phyloP scores from a whole-genome alignment of 345 rosid species.

The Boechera stricta region DNA sequence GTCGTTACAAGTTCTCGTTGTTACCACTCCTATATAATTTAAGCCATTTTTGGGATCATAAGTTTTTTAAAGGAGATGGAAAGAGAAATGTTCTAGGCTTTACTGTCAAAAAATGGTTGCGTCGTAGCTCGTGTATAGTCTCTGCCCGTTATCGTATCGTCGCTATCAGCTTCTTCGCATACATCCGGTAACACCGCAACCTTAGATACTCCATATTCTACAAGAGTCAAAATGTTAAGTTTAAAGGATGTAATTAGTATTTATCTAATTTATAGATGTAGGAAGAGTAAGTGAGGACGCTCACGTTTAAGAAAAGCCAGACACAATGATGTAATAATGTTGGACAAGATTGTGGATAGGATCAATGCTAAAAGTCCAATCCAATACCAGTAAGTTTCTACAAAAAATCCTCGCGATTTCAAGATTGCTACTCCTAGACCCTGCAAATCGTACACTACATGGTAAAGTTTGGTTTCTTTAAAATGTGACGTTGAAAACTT shows the following conservation, averaged over 20 bases:
- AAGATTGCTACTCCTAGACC: conserved; percentile 56
- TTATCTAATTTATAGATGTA: not conserved
- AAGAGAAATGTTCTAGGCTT: not conserved
- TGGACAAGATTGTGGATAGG: conserved; percentile 53
- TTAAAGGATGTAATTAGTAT: not conserved
- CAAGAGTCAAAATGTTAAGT: not conserved
- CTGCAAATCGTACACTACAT: conserved; percentile 23
- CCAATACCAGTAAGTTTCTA: conserved; percentile 73
- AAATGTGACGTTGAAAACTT: conserved; percentile 2
- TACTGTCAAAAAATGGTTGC: not conserved
- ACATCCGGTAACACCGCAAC: conserved; percentile 39
- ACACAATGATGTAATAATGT: conserved; percentile 48
- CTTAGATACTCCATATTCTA: conserved; percentile 55
- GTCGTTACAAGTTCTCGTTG: conserved; percentile 8
- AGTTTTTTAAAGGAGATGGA: not conserved
- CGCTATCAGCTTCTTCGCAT: conserved; percentile 1
- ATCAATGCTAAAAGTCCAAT: conserved; percentile 58
- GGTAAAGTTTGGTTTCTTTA: not conserved
- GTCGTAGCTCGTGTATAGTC: conserved; percentile 9
- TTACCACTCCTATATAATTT: not conserved
- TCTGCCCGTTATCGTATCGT: not conserved
- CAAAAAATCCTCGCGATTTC: conserved; percentile 53
- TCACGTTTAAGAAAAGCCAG: conserved; percentile 65
- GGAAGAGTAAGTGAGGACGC: conserved; percentile 26
- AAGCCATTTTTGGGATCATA: not conserved